phyloP scores from a whole-genome alignment of 2,329 filamentous ascomycete species.

The Lasiodiplodia citricola region DNA sequence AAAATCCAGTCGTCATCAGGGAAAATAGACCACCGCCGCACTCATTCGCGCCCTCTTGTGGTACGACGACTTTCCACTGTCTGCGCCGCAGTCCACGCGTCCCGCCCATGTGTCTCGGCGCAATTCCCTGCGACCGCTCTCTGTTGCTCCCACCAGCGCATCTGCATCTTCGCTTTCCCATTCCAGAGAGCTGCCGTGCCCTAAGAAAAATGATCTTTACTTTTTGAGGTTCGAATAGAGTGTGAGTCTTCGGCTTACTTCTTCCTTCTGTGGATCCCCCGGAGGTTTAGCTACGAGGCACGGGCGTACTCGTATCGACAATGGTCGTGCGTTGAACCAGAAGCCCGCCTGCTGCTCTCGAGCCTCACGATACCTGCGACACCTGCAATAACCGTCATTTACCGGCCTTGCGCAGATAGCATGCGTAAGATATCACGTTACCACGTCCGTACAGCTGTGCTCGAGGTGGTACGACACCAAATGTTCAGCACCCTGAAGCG shows the following conservation, averaged over 20 bases:
- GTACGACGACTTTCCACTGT: background rate
- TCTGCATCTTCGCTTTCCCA: background rate
- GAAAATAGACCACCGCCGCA: background rate
- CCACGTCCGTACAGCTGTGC: no score
- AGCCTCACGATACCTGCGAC: no score
- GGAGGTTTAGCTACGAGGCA: no score
- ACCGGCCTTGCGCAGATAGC: no score
- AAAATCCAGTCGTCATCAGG: no score
- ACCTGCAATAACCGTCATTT: no score
- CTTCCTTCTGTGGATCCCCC: background rate
- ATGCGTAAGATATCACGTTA: no score
- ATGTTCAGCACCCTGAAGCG: no score
- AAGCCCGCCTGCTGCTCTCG: no score
- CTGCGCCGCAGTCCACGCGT: background rate
- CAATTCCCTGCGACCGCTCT: background rate
- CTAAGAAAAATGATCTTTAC: background rate
- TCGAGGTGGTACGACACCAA: no score
- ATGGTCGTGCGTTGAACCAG: no score
- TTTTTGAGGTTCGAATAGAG: background rate
- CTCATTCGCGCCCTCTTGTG: background rate
- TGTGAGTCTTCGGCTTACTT: background rate
- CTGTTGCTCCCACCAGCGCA: background rate
- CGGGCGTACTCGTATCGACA: no score
- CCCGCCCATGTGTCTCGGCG: background rate
- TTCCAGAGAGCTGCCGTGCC: background rate